These are phyloP conservation scores for Ceratocystiopsis sp. DNA, from an alignment of 2,329 filamentous ascomycete genomes.

Conservation along the genomic window DNA sequence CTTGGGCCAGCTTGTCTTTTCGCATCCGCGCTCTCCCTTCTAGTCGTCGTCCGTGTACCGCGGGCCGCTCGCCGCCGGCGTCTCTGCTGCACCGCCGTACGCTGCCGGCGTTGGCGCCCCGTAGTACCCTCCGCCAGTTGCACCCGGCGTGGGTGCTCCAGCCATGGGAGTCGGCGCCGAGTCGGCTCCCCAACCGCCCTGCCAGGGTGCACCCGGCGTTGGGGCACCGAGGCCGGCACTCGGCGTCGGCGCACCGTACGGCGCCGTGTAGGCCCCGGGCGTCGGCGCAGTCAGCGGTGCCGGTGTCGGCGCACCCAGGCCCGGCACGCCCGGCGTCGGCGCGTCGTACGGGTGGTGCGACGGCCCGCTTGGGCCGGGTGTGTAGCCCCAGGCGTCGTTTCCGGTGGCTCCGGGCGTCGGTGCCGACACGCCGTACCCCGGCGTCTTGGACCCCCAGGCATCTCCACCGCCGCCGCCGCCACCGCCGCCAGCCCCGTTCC, in stretches of 20 bases:
- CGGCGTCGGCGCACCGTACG: conserved; percentile 42
- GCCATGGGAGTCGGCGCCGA: conserved; percentile 49
- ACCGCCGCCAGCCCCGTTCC: conserved; percentile 18
- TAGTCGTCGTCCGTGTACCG: conserved; percentile 35
- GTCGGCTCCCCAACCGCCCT: conserved; percentile 41
- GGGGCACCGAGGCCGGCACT: conserved; percentile 41
- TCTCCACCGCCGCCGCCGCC: conserved; percentile 10
- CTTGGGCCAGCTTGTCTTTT: too few species aligned
- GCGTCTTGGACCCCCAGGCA: conserved; percentile 49
- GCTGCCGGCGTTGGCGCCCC: conserved; percentile 50
- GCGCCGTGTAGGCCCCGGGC: conserved; percentile 46
- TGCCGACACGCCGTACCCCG: conserved; percentile 47
- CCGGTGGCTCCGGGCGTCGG: conserved; percentile 41
- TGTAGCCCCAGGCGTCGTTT: conserved; percentile 43
- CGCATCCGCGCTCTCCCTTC: background rate
- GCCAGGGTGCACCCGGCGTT: conserved; percentile 49
- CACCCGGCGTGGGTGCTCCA: conserved; percentile 48
- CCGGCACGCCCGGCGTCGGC: conserved; percentile 43
- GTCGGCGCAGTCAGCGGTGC: conserved; percentile 36
- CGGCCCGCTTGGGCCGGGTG: conserved; percentile 27
- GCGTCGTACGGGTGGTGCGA: conserved; percentile 42
- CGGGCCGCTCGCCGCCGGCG: conserved; percentile 42
- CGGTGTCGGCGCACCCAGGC: too few species aligned
- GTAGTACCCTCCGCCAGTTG: conserved; percentile 41
- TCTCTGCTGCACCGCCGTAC: conserved; percentile 37